These are phyloP conservation scores for Crucihimalaya himalaica DNA, from an alignment of 345 rosid genomes.

Conservation along the genomic window DNA sequence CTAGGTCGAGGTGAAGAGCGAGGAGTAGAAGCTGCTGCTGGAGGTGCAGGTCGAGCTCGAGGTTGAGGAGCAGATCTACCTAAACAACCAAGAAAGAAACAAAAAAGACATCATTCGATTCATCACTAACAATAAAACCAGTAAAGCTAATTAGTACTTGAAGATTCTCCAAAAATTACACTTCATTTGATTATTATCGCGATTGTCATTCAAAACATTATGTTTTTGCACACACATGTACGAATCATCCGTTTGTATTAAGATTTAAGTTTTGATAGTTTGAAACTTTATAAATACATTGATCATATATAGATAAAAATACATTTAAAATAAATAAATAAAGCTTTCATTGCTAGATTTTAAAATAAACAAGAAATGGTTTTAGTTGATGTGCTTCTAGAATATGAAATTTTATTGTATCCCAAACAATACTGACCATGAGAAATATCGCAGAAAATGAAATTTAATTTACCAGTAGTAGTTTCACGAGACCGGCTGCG, in stretches of 20 bases:
- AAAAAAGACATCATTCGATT: background rate
- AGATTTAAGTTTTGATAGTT: background rate
- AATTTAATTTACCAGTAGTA: background rate
- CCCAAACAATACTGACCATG: background rate
- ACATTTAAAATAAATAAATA: background rate
- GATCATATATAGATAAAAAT: background rate
- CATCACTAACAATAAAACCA: background rate
- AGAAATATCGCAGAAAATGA: background rate
- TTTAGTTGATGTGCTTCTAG: background rate
- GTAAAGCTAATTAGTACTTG: background rate
- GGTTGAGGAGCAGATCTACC: constrained; percentile 17
- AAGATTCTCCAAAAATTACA: background rate
- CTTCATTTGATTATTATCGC: background rate
- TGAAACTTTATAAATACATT: background rate
- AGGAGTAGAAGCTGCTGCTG: too few species aligned
- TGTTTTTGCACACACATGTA: background rate
- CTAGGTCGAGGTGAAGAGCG: too few species aligned
- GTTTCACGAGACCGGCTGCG: background rate
- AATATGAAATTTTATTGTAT: background rate
- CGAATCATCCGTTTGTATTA: background rate
- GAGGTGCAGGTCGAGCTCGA: background rate
- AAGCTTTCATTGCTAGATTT: background rate
- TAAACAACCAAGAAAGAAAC: background rate
- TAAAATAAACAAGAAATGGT: background rate
- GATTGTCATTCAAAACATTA: too few species aligned